Conservation (phyloP, 1,139 yeast genomes). For the Zygoascus hellenicus region DNA sequence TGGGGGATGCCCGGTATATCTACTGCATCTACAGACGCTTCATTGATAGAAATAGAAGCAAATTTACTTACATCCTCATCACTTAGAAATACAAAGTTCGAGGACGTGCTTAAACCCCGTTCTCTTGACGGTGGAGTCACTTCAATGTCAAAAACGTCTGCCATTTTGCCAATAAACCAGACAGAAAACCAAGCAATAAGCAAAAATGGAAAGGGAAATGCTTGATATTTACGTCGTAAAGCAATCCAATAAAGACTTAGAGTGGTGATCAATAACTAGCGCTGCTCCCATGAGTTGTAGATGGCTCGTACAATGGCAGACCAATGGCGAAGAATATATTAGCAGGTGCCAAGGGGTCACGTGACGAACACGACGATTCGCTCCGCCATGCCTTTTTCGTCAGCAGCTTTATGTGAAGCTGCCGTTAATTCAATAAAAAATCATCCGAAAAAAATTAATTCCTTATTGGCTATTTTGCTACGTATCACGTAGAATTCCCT, state of each 20-base stretch:
- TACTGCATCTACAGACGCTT: conserved; percentile 11
- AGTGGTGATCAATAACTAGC: too few relatives aligned
- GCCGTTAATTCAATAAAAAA: too few relatives aligned
- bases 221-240: too few relatives aligned
- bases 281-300: too few relatives aligned
- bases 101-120: not conserved
- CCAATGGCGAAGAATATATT: too few relatives aligned
- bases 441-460: too few relatives aligned
- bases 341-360: not conserved
- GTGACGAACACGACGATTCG: not conserved
- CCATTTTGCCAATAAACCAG: not conserved
- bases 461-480: too few relatives aligned
- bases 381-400: too few relatives aligned
- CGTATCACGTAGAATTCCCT: not conserved
- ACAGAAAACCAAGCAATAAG: not conserved
- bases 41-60: conserved; percentile 5
- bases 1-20: not conserved
- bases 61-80: conserved; percentile 6
- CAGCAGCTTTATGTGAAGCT: too few relatives aligned
- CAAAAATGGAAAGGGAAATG: not conserved
- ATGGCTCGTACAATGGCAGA: too few relatives aligned
- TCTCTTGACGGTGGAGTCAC: not conserved
- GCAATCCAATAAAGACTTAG: too few relatives aligned
- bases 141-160: conserved; percentile 5
- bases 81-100: conserved; percentile 6